Conservation (phyloP, 805 yeast species). For the Candida quercuum region DNA sequence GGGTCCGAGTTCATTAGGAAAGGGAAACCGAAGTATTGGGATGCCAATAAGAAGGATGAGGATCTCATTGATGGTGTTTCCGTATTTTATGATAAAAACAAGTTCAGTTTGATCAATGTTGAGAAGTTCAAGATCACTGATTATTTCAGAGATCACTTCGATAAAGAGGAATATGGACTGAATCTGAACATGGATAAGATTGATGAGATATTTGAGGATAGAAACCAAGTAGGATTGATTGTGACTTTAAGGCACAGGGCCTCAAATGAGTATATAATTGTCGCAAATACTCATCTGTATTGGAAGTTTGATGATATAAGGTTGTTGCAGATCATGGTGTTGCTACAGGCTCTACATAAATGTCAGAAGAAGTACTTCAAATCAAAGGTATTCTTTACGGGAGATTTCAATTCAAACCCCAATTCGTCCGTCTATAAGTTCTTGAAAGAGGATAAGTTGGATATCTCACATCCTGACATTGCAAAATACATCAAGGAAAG, state of each 20-base stretch:
- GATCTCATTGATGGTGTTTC: conserved; percentile 53
- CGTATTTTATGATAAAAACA: conserved; percentile 42
- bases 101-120: conserved; percentile 37
- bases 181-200: neutral
- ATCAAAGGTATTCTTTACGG: conserved; percentile 40
- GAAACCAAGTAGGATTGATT: conserved; percentile 47
- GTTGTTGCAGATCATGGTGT: conserved; percentile 44
- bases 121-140: conserved; percentile 27
- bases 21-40: conserved; percentile 51
- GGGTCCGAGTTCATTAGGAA: conserved; percentile 44
- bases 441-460: conserved; percentile 28
- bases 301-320: conserved; percentile 57
- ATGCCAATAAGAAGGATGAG: conserved; percentile 31
- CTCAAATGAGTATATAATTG: conserved; percentile 35
- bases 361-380: conserved; percentile 23
- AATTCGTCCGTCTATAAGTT: conserved; percentile 44
- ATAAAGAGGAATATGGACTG: conserved; percentile 7
- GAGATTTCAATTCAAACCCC: conserved; percentile 53
- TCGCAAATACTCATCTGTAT: conserved; percentile 57
- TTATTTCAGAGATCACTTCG: conserved; percentile 8
- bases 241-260: conserved; percentile 40
- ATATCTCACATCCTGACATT: conserved; percentile 20
- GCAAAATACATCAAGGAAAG: conserved; percentile 1
- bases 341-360: conserved; percentile 30
- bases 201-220: conserved; percentile 20